These are phyloP conservation scores for Sicyos baderoa DNA, from an alignment of 306 rosid genomes.

Conservation along the genomic window DNA sequence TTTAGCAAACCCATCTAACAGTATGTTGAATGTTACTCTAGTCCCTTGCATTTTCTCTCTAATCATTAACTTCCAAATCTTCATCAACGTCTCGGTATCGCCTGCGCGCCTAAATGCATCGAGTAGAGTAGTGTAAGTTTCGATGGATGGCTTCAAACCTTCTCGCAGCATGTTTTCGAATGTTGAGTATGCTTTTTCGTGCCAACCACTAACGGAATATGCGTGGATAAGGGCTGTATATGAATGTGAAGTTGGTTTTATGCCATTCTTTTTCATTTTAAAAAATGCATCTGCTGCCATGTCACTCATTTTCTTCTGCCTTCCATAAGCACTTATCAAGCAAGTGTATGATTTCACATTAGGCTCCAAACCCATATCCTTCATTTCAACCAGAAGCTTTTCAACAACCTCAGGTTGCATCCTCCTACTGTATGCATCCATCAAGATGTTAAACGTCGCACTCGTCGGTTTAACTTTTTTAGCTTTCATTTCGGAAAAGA, in stretches of 20 bases:
- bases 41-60: conserved; percentile 57
- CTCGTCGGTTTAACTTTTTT: conserved; percentile 64
- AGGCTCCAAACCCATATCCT: conserved; percentile 63
- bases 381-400: conserved; percentile 69
- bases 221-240: conserved; percentile 86
- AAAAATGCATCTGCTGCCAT: conserved; percentile 80
- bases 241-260: conserved; percentile 67
- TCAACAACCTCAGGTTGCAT: conserved; percentile 80
- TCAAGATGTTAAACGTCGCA: conserved; percentile 59
- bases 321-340: conserved; percentile 78
- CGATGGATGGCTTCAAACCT: conserved; percentile 67
- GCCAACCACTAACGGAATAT: conserved; percentile 69
- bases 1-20: conserved; percentile 83
- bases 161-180: conserved; percentile 68
- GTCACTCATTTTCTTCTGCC: conserved; percentile 61
- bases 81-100: conserved; percentile 56
- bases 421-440: conserved; percentile 73
- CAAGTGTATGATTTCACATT: conserved; percentile 69
- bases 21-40: conserved; percentile 56
- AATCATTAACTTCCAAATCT: conserved; percentile 72
- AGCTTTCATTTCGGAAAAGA: conserved; percentile 66
- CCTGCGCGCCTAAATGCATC: conserved; percentile 81
- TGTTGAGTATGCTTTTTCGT: conserved; percentile 64
- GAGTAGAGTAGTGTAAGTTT: conserved; percentile 72
- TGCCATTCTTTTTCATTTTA: conserved; percentile 77